Evolutionary conservation across 495 filamentous ascomycete genomes (phyloP).

Genomic region (Neurospora tetrasperma): DNA sequence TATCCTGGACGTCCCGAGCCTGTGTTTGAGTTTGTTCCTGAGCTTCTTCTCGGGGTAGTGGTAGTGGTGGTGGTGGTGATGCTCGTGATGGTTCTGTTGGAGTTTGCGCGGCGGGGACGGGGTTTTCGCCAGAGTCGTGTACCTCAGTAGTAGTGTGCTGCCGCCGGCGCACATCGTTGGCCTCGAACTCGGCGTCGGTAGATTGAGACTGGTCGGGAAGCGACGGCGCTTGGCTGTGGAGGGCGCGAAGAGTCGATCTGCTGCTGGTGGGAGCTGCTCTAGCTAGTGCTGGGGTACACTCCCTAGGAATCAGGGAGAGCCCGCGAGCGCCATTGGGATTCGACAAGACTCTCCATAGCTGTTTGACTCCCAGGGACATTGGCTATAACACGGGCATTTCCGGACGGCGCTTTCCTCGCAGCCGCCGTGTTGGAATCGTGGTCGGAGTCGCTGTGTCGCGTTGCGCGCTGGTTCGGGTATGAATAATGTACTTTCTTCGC

Average conservation of each 20-base stretch:
- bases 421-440: not conserved
- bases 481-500: not conserved
- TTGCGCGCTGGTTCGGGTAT: not conserved
- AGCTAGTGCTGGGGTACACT: conserved; percentile 3
- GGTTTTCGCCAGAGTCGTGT: not conserved
- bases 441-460: not conserved
- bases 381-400: conserved; percentile 26
- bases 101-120: not conserved
- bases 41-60: not conserved
- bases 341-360: conserved; percentile 25
- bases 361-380: conserved; percentile 35
- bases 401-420: not conserved
- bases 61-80: not conserved
- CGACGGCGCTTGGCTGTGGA: not conserved
- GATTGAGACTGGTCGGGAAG: not conserved
- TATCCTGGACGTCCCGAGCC: not conserved
- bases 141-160: not conserved
- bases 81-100: not conserved
- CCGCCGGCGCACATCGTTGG: not conserved
- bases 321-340: conserved; percentile 10
- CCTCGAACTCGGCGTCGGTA: not conserved
- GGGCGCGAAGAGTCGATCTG: not conserved
- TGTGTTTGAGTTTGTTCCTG: not conserved
- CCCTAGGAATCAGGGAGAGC: conserved; percentile 29
- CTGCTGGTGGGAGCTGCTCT: not conserved